Base-by-base conservation (phyloP, 2,329 filamentous ascomycete species). In the Penicillium aurantiogriseum region DNA sequence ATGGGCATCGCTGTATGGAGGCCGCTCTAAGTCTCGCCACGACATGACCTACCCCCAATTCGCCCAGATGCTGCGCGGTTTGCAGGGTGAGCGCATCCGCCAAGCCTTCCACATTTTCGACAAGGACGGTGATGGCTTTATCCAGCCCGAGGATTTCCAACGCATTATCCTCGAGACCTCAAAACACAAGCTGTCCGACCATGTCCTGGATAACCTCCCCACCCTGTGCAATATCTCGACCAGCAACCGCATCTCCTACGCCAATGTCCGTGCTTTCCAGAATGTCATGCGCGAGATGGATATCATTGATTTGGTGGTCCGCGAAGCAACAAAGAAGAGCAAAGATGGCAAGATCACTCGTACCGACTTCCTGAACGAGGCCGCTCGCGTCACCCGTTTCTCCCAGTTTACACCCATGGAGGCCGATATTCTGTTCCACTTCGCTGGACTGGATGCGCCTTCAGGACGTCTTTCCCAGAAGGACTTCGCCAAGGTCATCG, bases 241-340 rank as follows among this genome's bases (percentile, higher is more conserved):
- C 35, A 88, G 91, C 61, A 94, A 87, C 80, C 96, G 95, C 79
- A 94, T 99, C 67, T 97, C 92, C 7, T 99, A 99, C 73, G 92
- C 94, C 74, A 97, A 96, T 72, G 94, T 99, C 33, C 87, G 94
- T 65, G 94, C 94, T 38, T 99, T 99, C 80, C 92, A 96, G 80
- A 99, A 99, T 74, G 88, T 99, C 77, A 93, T 99, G 68, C 88
- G 90, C 70, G 92, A 97, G 78, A 97, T 99, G 91, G 94, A 99
- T 70, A 84, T 97, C 69, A 91, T 97, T 49, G 94, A 99, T 80
- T 81, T 96, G 65, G 92, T 99, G 71, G 85, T 99, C 63, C 87
- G 91, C 65, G 91, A 91, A 70, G 94, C 94, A 38, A 90, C 91
- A 63, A 79, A 81, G 67, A 92, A 92, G 79, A 95, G 90, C 74